Conservation (phyloP, 768 basidiomycete genomes). For the Termitomyces heimii region DNA sequence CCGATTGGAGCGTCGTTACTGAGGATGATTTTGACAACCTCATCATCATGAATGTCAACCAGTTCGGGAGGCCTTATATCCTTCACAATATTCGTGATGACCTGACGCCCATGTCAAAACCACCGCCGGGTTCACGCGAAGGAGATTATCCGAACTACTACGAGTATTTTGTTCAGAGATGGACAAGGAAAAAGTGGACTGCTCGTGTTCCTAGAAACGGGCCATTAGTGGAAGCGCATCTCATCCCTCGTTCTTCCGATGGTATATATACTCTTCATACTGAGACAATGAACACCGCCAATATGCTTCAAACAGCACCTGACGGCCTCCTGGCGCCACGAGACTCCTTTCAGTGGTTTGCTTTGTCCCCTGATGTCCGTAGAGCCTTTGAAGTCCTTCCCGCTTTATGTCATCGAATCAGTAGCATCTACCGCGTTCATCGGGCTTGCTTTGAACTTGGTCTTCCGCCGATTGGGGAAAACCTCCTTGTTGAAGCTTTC, state of each 20-base stretch:
- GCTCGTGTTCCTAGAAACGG: slow-evolving; percentile 48
- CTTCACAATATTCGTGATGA: slow-evolving; percentile 58
- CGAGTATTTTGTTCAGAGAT: slow-evolving; percentile 53
- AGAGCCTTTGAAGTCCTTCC: slow-evolving; percentile 56
- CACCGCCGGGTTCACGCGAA: slow-evolving; percentile 46
- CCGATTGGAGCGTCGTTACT: slow-evolving; percentile 50
- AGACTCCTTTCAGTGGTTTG: slow-evolving; percentile 48
- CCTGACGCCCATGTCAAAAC: slow-evolving; percentile 57
- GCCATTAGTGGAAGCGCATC: slow-evolving; percentile 52
- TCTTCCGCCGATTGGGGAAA: slow-evolving; percentile 53
- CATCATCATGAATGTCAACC: slow-evolving; percentile 49
- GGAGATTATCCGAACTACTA: slow-evolving; percentile 42
- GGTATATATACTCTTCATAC: slow-evolving; percentile 30
- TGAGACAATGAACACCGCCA: background rate
- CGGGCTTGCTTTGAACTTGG: slow-evolving; percentile 46
- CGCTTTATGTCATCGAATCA: slow-evolving; percentile 58
- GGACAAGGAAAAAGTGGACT: slow-evolving; percentile 39
- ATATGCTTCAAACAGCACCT: slow-evolving; percentile 15
- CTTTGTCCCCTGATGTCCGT: slow-evolving; percentile 44
- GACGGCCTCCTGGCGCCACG: slow-evolving; percentile 30
- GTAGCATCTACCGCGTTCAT: slow-evolving; percentile 56
- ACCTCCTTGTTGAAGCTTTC: slow-evolving; percentile 65
- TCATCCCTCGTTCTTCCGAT: slow-evolving; percentile 34
- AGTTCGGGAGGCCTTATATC: slow-evolving; percentile 49
- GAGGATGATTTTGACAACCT: slow-evolving; percentile 43